Evolutionary conservation across 2,329 filamentous ascomycete species (phyloP), one percentile per base, ranked within the genome.

Genomic region (Verticillium nubilum): DNA sequence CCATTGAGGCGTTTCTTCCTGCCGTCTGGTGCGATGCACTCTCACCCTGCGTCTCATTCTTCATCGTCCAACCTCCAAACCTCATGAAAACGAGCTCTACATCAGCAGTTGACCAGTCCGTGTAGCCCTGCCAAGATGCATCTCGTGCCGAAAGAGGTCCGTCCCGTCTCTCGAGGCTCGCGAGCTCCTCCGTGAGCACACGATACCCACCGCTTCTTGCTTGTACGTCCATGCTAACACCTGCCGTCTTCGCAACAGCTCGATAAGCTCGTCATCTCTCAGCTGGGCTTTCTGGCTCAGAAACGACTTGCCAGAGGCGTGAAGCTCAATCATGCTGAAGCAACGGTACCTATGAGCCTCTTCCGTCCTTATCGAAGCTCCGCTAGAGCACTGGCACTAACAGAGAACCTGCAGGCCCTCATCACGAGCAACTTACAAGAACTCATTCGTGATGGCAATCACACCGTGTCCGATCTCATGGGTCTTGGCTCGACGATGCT

Each of bases 391-490:
- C 28, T 17, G 29, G 26, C 58, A 56, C 58, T 64, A 59, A 64
- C 61, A 62, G 25, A 47, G 42, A 7, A 19, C 54, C 54, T 17
- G 25, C 56, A 90, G 87, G 89, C 89, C 28, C 83, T 93, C 65
- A 96, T 97, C 69, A 88, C 93, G 63, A 92, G 86, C 71, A 93
- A 93, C 73, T 83, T 98, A 56, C 94, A 97, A 74, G 94, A 98
- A 83, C 88, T 97, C 68, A 96, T 98, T 73, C 93, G 94, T 73
- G 94, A 98, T 94, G 94, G 94, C 71, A 87, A 89, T 66, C 91
- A 97, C 77, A 90, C 85, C 15, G 94, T 98, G 58, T 89, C 93
- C 42, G 92, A 97, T 73, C 90, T 98, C 71, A 98, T 98, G 93
- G 80, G 86, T 62, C 85, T 97, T 64, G 94, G 94, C 67, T 87